Evolutionary conservation across 2,329 filamentous ascomycete genomes (phyloP), one percentile per base, ranked within the genome.

Genomic region (Catunica adiposa): DNA sequence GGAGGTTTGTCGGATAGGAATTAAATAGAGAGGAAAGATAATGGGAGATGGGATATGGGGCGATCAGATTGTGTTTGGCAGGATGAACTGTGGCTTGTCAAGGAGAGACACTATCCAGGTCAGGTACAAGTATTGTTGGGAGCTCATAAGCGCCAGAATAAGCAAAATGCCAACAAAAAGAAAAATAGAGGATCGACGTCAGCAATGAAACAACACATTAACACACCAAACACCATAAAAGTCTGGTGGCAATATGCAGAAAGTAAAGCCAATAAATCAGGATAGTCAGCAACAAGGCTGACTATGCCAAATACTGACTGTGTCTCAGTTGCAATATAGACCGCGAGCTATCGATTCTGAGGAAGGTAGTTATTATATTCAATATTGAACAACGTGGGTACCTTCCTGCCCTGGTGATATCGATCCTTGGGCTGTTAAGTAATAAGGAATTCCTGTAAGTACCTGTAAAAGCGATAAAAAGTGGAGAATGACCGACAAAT

Each of bases 41-140:
- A 20, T 20, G 11, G 17, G 14, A 46, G n/a, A 48, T 14, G 44
- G 2, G 22, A 6, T 34, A 34, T 15, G 26, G 50, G 26, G 29
- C 26, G 17, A 34, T 15, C 20, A 22, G 40, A 8, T 17, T 8
- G 15, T 44, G 11, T 44, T n/a, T 44, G 15, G 40, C 20, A 38
- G 37, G n/a, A n/a, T n/a, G n/a, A n/a, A n/a, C n/a, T n/a, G n/a
- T n/a, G n/a, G n/a, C n/a, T n/a, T 34, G 29, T 34, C 29, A 34
- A 5, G 52, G 11, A 47, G 38, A 40, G 25, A 42, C 17, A 29
- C 7, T 26, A 37, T 38, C 11, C 29, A 34, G 52, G 37, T 17
- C 29, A 34, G 52, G 37, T 38, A 54, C 17, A 40, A 48, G 51
- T 51, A n/a, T 38, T 22, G 40, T 44, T 44, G 40, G 17, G 38